Evolutionary conservation across 2,329 filamentous ascomycete species (phyloP).

Genomic region (Aureobasidium uvarum): DNA sequence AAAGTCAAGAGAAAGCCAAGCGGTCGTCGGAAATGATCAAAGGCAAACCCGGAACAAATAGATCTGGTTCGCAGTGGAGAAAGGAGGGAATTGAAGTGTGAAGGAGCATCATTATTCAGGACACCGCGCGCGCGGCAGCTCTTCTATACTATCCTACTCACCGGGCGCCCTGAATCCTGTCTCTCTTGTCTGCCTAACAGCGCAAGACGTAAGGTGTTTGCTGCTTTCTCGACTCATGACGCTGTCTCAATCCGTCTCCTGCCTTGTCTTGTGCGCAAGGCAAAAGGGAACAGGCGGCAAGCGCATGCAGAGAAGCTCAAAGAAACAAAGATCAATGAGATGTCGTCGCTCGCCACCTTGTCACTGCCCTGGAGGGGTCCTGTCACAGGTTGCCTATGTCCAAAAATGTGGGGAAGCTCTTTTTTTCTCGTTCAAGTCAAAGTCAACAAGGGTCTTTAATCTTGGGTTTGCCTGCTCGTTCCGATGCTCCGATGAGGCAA

Average conservation of each 20-base stretch:
- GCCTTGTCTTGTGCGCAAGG: background rate
- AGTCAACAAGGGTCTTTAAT: background rate
- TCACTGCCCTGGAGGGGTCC: background rate
- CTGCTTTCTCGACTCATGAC: background rate
- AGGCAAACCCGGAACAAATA: background rate
- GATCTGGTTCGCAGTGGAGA: background rate
- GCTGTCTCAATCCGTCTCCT: background rate
- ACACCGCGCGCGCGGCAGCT: background rate
- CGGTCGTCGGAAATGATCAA: slow-evolving; percentile 3
- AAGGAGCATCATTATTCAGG: slow-evolving; percentile 2
- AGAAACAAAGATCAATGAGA: background rate
- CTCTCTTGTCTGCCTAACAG: background rate
- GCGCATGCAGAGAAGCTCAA: slow-evolving; percentile 4
- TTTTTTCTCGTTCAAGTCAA: background rate
- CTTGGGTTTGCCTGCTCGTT: background rate
- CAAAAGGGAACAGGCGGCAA: background rate
- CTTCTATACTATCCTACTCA: background rate
- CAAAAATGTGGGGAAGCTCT: background rate
- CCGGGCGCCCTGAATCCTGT: background rate
- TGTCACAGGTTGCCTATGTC: background rate
- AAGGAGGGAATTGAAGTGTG: slow-evolving; percentile 5
- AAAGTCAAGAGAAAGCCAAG: slow-evolving; percentile 9
- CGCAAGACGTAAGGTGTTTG: background rate
- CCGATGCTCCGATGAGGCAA: background rate
- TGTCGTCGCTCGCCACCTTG: slow-evolving; percentile 9